These are phyloP conservation scores for Theobroma grandiflorum DNA, from an alignment of 441 rosid genomes.

Conservation along the genomic window DNA sequence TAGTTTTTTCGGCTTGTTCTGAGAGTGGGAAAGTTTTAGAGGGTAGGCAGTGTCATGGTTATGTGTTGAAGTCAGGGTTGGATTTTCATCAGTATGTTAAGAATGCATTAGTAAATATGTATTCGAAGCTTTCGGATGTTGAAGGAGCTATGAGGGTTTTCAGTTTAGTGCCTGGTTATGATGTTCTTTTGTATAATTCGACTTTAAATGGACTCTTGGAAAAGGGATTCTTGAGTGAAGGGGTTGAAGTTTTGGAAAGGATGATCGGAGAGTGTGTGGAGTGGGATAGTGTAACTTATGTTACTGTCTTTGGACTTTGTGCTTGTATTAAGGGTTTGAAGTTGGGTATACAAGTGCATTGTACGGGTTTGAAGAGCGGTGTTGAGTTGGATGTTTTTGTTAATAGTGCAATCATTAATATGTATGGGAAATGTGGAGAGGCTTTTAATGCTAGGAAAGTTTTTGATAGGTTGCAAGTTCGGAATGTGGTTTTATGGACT, in stretches of 20 bases:
- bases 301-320: conserved; percentile 59
- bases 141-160: conserved; percentile 53
- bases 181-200: conserved; percentile 58
- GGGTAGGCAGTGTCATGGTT: conserved; percentile 74
- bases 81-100: conserved; percentile 64
- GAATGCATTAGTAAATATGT: conserved; percentile 64
- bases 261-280: conserved; percentile 43
- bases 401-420: conserved; percentile 61
- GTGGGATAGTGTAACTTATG: conserved; percentile 66
- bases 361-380: conserved; percentile 48
- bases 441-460: conserved; percentile 52
- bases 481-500: conserved; percentile 71
- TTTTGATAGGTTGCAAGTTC: conserved; percentile 48
- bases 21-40: conserved; percentile 46
- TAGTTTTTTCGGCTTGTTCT: conserved; percentile 64
- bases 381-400: conserved; percentile 45
- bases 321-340: conserved; percentile 59
- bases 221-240: conserved; percentile 52
- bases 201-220: conserved; percentile 68
- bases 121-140: conserved; percentile 47
- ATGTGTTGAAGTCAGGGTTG: conserved; percentile 63
- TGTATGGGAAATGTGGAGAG: conserved; percentile 78
- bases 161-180: conserved; percentile 50
- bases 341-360: conserved; percentile 66
- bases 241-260: conserved; percentile 51